Evolutionary conservation across 805 yeast species (phyloP).

Genomic region (Candida hungchunana): DNA sequence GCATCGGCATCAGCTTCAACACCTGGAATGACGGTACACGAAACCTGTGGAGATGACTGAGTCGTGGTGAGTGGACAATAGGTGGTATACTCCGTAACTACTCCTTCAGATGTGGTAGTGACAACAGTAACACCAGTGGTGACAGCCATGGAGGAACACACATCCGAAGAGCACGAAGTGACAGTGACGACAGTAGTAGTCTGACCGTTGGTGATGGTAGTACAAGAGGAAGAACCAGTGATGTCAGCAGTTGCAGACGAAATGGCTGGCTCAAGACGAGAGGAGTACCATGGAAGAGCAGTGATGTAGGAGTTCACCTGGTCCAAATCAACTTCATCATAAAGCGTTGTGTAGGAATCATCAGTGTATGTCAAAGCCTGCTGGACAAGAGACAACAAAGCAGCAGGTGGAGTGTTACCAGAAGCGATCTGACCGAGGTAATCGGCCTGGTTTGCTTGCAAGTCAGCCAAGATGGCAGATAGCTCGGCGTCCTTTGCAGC

Average conservation of each 20-base stretch:
- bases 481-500: constrained; percentile 2
- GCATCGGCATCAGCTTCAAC: too few relatives aligned
- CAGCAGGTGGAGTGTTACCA: constrained; percentile 26
- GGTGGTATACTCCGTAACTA: background rate
- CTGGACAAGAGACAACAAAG: constrained; percentile 25
- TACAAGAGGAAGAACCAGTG: constrained; percentile 5
- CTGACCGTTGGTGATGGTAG: background rate
- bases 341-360: constrained; percentile 31
- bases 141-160: background rate
- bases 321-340: constrained; percentile 22
- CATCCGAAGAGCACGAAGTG: constrained; percentile 8
- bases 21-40: too few relatives aligned
- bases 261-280: constrained; percentile 14
- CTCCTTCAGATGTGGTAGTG: background rate
- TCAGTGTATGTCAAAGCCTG: constrained; percentile 30
- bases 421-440: constrained; percentile 20
- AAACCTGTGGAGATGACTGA: background rate
- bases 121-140: background rate
- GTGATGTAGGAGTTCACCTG: constrained; percentile 27
- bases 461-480: constrained; percentile 15
- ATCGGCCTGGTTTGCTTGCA: constrained; percentile 15
- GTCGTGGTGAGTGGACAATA: background rate
- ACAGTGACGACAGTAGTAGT: constrained; percentile 7
- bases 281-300: constrained; percentile 31
- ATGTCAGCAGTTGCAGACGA: constrained; percentile 14